Evolutionary conservation across 768 basidiomycete genomes (phyloP), one percentile per base, ranked within the genome.

Genomic region (Chalciporus pseudorubinellus): DNA sequence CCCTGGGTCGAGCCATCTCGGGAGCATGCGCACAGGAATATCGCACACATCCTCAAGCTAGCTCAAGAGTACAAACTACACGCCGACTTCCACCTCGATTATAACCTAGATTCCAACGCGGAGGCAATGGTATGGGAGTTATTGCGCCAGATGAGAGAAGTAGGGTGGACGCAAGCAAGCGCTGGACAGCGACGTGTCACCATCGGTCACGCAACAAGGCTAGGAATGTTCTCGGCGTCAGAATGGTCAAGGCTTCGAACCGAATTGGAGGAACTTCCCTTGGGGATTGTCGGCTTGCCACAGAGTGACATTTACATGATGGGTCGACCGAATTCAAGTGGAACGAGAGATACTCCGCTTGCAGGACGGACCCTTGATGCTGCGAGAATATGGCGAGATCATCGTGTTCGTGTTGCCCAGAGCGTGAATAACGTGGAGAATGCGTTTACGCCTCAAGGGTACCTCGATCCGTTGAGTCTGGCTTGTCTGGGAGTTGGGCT

Each of bases 261-360:
- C 20, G 69, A 71, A 49, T 16, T 61, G 50, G 66, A 68, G 4
- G 69, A 65, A 14, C 70, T 83, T 21, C 78, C 82, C 3, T 72
- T 83, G 44, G 70, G 70, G 51, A 72, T 85, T 43, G 77, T 85
- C 7, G 76, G 79, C 5, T 69, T 86, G 20, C 83, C 80, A 13
- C 81, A 84, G 58, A 84, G 77, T 50, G 84, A 87, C 56, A 71
- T 85, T 59, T 86, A 85, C 69, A 85, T 85, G 79, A 81, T 83
- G 72, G 84, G 82, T 21, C 72, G 82, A 46, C 44, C 53, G 8
- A 48, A 24, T 47, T 39, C 48, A 36, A 44, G 48, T 13, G 59
- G 51, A 18, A 64, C 62, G 11, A 52, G 62, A 36, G 55, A 68
- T 33, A 62, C 64, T 22, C 68, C 72, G 24, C 64, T 74, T 6